phyloP scores from a whole-genome alignment of 2,329 filamentous ascomycete species.

The Neoascochyta sp. region DNA sequence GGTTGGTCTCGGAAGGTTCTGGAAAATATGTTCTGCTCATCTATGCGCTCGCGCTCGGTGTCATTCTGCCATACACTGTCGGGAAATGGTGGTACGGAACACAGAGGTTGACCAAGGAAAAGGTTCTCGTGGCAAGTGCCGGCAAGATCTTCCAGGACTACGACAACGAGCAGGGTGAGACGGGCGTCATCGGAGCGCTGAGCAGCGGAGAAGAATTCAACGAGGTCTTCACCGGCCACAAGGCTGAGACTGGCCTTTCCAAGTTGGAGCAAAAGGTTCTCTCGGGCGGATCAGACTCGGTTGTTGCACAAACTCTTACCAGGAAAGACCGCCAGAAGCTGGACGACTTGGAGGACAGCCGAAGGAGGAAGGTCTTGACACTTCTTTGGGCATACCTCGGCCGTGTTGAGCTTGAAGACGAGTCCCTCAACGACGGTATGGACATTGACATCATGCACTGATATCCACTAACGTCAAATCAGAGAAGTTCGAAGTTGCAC shows the following conservation, averaged over 20 bases:
- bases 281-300: conserved; percentile 53
- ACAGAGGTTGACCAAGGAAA: conserved; percentile 88
- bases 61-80: conserved; percentile 86
- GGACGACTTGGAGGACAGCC: conserved; percentile 73
- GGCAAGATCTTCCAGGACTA: conserved; percentile 94
- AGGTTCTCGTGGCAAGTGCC: conserved; percentile 86
- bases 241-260: conserved; percentile 73
- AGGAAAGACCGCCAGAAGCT: conserved; percentile 73
- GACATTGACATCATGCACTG: not conserved
- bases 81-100: conserved; percentile 99
- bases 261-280: conserved; percentile 80
- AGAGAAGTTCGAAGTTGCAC: conserved; percentile 85
- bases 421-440: conserved; percentile 63
- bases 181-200: conserved; percentile 73
- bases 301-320: conserved; percentile 58
- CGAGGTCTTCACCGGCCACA: conserved; percentile 69
- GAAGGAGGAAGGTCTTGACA: conserved; percentile 79
- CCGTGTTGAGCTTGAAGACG: conserved; percentile 78
- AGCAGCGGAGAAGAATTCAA: conserved; percentile 86
- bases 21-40: conserved; percentile 92
- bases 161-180: conserved; percentile 75
- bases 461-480: conserved; percentile 12
- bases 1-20: conserved; percentile 88
- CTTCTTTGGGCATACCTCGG: conserved; percentile 94
- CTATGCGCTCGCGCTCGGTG: conserved; percentile 83